Conservation (phyloP, 331 rosid species). For the Acacia concinna region DNA sequence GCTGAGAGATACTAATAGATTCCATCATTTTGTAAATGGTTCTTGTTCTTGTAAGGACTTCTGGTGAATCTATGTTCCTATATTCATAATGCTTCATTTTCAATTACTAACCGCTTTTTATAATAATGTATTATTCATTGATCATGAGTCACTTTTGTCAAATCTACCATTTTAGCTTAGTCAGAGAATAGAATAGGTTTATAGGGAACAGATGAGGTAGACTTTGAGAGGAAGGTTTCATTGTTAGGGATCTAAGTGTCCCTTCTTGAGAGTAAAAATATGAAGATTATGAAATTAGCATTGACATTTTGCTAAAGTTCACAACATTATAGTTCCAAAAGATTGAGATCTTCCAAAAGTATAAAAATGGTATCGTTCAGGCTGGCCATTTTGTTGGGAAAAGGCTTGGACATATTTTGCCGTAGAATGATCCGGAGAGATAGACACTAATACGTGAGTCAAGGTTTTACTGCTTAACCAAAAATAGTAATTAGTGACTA, state of each 20-base stretch:
- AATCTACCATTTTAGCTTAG: not conserved
- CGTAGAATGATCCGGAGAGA: not conserved
- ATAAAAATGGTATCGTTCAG: not conserved
- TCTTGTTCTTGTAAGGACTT: slow-evolving; percentile 59
- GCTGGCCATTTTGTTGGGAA: not conserved
- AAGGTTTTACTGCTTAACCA: not conserved
- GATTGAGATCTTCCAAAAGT: not conserved
- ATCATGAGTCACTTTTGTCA: not conserved
- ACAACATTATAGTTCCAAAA: not conserved
- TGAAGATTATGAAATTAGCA: not conserved
- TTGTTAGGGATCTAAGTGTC: not conserved
- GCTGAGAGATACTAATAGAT: slow-evolving; percentile 58
- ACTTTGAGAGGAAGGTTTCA: not conserved
- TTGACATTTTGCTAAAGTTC: not conserved
- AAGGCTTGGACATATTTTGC: not conserved
- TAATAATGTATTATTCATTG: not conserved
- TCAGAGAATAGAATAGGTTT: not conserved
- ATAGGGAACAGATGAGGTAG: not conserved
- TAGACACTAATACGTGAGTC: not conserved
- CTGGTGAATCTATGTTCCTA: slow-evolving; percentile 40
- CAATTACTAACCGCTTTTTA: not conserved
- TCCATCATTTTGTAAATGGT: slow-evolving; percentile 61
- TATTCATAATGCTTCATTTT: not conserved
- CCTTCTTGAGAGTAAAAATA: not conserved
- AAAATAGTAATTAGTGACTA: not conserved